Percentiles rank a stretch among this genome's conserved stretches.
Conservation (phyloP, 2,329 filamentous ascomycete species). For the Colletotrichum sp. region DNA sequence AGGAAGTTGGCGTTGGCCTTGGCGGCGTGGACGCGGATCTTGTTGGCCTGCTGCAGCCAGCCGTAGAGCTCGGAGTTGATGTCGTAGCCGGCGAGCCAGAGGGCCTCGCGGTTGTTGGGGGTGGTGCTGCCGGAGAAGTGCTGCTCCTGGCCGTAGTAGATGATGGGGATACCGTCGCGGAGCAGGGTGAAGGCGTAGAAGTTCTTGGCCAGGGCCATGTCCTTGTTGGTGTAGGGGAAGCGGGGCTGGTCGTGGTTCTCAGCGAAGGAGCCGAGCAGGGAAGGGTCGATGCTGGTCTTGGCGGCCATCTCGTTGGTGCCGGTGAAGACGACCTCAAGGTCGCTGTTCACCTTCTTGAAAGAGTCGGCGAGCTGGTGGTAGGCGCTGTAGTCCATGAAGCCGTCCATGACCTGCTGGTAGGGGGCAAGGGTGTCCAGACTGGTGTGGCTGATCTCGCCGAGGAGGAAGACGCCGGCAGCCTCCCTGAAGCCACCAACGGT, state of each 20-base stretch:
- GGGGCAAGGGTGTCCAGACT: slow-evolving; percentile 53
- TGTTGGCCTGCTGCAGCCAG: slow-evolving; percentile 52
- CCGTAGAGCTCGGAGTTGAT: slow-evolving; percentile 52
- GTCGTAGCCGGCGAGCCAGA: slow-evolving; percentile 58
- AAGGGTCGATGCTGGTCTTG: slow-evolving; percentile 27
- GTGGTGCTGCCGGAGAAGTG: slow-evolving; percentile 54
- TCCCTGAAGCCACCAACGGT: slow-evolving; percentile 48
- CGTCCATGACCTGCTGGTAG: slow-evolving; percentile 59
- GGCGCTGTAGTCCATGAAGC: slow-evolving; percentile 65
- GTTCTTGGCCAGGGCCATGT: slow-evolving; percentile 64
- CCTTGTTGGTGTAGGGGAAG: slow-evolving; percentile 51
- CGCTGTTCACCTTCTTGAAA: neutral
- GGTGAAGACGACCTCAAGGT: slow-evolving; percentile 34
- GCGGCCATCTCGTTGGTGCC: slow-evolving; percentile 17
- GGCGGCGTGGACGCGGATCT: slow-evolving; percentile 40
- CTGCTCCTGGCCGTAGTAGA: slow-evolving; percentile 72
- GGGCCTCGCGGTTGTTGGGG: slow-evolving; percentile 58
- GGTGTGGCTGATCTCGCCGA: slow-evolving; percentile 66
- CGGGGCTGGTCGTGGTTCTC: slow-evolving; percentile 66
- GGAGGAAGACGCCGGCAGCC: slow-evolving; percentile 61
- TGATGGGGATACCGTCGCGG: slow-evolving; percentile 64
- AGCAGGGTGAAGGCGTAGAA: slow-evolving; percentile 65
- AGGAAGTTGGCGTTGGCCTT: slow-evolving; percentile 2
- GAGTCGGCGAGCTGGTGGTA: slow-evolving; percentile 37
- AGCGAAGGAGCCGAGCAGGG: slow-evolving; percentile 45